These are phyloP conservation scores for Lanzia echinophila DNA, from an alignment of 2,329 filamentous ascomycete genomes.

Conservation along the genomic window DNA sequence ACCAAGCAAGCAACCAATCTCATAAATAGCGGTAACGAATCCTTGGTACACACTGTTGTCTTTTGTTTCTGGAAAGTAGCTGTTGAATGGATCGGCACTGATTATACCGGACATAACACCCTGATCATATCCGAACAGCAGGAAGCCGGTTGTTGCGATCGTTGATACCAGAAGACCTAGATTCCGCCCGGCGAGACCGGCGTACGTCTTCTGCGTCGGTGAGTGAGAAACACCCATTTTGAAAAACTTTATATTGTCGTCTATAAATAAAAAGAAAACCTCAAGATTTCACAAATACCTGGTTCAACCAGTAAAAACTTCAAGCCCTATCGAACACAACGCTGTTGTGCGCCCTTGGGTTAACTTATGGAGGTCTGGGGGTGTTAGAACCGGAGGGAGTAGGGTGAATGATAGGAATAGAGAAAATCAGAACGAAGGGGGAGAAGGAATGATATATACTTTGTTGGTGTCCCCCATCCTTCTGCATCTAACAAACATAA, in stretches of 20 bases:
- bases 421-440: background rate
- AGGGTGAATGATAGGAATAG: background rate
- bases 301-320: slow-evolving; percentile 6
- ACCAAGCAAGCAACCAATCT: slow-evolving; percentile 47
- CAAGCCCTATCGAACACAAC: slow-evolving; percentile 3
- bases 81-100: slow-evolving; percentile 63
- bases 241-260: background rate
- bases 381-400: background rate
- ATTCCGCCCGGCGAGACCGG: slow-evolving; percentile 58
- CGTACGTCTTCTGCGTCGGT: slow-evolving; percentile 25
- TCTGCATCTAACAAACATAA: background rate
- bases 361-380: slow-evolving; percentile 2
- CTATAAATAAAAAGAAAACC: background rate
- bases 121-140: slow-evolving; percentile 84
- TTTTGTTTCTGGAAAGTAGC: slow-evolving; percentile 72
- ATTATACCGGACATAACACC: slow-evolving; percentile 76
- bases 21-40: slow-evolving; percentile 52
- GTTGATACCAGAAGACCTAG: slow-evolving; percentile 65
- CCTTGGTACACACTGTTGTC: slow-evolving; percentile 32
- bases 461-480: slow-evolving; percentile 2
- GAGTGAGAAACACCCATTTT: slow-evolving; percentile 1
- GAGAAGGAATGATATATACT: slow-evolving; percentile 5
- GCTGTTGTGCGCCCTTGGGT: slow-evolving; percentile 1
- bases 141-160: slow-evolving; percentile 71
- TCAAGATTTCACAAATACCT: slow-evolving; percentile 5